These are phyloP conservation scores for Choricystis sp. DNA, from an alignment of 139 green algal species.

Conservation along the genomic window DNA sequence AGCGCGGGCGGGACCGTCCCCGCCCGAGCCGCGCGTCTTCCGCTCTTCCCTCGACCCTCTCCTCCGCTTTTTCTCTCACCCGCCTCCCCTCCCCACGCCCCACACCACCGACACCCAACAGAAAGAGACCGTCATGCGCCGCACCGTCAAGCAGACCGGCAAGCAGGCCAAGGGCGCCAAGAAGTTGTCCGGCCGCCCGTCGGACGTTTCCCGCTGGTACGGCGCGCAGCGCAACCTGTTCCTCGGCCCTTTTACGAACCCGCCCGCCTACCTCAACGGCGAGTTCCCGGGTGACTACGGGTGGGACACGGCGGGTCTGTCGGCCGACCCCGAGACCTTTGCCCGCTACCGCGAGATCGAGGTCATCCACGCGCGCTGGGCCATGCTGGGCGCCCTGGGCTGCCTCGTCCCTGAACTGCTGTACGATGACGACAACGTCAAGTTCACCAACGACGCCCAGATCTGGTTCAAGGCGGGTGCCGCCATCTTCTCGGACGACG, in stretches of 20 bases:
- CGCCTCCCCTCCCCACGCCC: not conserved
- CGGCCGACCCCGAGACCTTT: conserved; percentile 77
- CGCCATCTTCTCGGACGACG: conserved; percentile 71
- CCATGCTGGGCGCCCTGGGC: conserved; percentile 65
- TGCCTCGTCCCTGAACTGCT: conserved; percentile 23
- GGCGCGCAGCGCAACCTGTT: not conserved
- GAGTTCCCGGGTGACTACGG: conserved; percentile 64
- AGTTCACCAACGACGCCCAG: conserved; percentile 50
- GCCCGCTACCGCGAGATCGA: conserved; percentile 43
- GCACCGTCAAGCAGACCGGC: conserved; percentile 4
- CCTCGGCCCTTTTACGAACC: not conserved
- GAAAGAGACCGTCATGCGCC: conserved; percentile 1
- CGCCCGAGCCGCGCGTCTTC: not conserved
- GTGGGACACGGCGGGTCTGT: conserved; percentile 86
- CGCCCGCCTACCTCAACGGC: conserved; percentile 10
- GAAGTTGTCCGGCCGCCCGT: not conserved
- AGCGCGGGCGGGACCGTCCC: too few relatives aligned
- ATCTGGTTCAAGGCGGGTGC: conserved; percentile 94
- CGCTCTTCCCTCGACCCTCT: not conserved
- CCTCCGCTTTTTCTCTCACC: not conserved
- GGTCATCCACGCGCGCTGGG: conserved; percentile 78
- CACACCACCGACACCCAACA: not conserved
- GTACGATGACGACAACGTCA: conserved; percentile 20
- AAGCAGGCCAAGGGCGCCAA: not conserved
- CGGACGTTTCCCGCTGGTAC: conserved; percentile 1